Percentiles rank a stretch among this genome's conserved stretches.
These are phyloP conservation scores for Penicillium sp. DNA, from an alignment of 2,329 filamentous ascomycete species.

Conservation along the genomic window DNA sequence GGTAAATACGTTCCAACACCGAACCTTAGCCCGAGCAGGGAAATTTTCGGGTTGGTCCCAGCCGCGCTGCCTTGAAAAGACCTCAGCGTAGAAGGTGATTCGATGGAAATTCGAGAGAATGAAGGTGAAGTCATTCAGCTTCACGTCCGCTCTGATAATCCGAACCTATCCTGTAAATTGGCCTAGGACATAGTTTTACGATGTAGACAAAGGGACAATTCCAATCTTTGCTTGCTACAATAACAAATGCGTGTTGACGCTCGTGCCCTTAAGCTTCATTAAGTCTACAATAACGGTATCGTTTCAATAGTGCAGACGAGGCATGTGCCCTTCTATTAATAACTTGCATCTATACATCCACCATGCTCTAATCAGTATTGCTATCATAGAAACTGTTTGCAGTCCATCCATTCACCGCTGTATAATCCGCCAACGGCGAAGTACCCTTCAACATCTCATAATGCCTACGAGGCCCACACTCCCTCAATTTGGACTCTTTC, in stretches of 20 bases:
- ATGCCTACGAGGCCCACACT: slow-evolving; percentile 24
- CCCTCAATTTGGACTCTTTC: slow-evolving; percentile 12
- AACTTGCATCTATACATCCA: not conserved
- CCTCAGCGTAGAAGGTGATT: not conserved
- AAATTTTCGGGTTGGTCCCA: slow-evolving; percentile 1
- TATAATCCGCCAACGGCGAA: slow-evolving; percentile 29
- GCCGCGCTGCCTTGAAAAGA: not conserved
- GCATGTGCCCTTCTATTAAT: not conserved
- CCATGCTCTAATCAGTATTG: slow-evolving; percentile 18
- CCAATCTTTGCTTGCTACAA: not conserved
- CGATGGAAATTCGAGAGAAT: not conserved
- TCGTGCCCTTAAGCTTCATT: too few species aligned
- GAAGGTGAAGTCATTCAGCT: not conserved
- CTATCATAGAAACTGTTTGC: slow-evolving; percentile 28
- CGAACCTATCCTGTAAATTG: not conserved
- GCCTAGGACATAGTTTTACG: too few species aligned
- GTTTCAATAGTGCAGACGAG: not conserved
- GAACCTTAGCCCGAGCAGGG: not conserved
- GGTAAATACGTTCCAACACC: not conserved
- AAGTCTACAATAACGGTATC: too few species aligned
- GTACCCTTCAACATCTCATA: slow-evolving; percentile 32
- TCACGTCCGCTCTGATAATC: not conserved
- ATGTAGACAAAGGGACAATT: too few species aligned
- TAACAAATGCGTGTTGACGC: not conserved
- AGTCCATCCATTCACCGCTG: slow-evolving; percentile 30